phyloP scores from a whole-genome alignment of 768 basidiomycete species.

The Boletales sp. region DNA sequence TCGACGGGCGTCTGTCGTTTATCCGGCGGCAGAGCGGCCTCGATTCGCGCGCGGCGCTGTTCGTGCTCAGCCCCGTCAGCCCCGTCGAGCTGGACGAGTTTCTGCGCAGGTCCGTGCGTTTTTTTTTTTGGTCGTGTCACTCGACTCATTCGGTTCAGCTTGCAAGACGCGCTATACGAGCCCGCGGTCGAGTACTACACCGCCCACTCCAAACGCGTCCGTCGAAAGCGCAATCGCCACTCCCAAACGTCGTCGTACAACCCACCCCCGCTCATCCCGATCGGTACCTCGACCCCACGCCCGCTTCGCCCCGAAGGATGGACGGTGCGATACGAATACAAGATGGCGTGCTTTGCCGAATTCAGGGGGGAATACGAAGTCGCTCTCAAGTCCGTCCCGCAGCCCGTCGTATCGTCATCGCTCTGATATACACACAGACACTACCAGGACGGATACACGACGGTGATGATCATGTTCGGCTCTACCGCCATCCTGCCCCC shows the following conservation, averaged over 20 bases:
- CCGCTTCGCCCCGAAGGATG: conserved; percentile 83
- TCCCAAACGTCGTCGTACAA: conserved; percentile 55
- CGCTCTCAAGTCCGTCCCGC: conserved; percentile 71
- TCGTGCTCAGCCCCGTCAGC: conserved; percentile 91
- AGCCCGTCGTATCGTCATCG: conserved; percentile 2
- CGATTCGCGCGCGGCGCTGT: conserved; percentile 88
- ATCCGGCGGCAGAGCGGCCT: conserved; percentile 86
- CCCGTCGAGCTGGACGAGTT: conserved; percentile 86
- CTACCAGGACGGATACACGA: conserved; percentile 90
- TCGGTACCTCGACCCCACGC: conserved; percentile 40
- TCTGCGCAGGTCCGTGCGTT: conserved; percentile 58
- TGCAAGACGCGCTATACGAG: conserved; percentile 87
- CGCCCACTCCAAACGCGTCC: conserved; percentile 85
- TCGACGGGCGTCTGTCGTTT: conserved; percentile 81
- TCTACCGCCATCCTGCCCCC: conserved; percentile 84
- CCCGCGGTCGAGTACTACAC: conserved; percentile 92
- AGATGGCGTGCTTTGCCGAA: conserved; percentile 95
- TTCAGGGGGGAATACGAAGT: conserved; percentile 91
- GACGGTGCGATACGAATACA: conserved; percentile 97
- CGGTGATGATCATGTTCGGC: conserved; percentile 82
- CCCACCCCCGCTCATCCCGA: conserved; percentile 42
- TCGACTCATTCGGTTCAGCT: conserved; percentile 37
- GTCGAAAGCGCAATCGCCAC: conserved; percentile 84
- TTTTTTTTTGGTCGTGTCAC: background rate
- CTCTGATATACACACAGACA: conserved; percentile 51